Evolutionary conservation across 2,329 filamentous ascomycete genomes (phyloP).

Genomic region (Neurospora sp.): DNA sequence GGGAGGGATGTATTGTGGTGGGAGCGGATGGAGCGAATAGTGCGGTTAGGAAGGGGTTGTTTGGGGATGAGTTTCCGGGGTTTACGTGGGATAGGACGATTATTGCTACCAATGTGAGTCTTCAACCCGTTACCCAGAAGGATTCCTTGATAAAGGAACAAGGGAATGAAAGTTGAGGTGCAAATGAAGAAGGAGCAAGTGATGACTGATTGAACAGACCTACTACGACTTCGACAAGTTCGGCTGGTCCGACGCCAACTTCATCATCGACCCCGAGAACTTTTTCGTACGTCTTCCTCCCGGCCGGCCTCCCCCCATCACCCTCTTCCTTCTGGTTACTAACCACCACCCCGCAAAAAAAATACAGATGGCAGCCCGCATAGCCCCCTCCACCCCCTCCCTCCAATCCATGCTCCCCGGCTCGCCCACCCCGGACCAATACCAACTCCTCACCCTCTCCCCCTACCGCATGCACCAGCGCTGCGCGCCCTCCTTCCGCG

Average conservation of each 20-base stretch:
- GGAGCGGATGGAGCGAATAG: conserved; percentile 48
- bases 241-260: conserved; percentile 46
- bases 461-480: conserved; percentile 55
- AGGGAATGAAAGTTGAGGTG: neutral
- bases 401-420: conserved; percentile 48
- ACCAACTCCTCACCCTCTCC: conserved; percentile 45
- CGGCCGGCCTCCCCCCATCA: neutral
- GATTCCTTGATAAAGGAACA: neutral
- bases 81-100: conserved; percentile 52
- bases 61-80: conserved; percentile 48
- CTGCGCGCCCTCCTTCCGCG: conserved; percentile 46
- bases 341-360: neutral
- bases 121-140: fast-evolving
- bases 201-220: conserved; percentile 30
- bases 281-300: conserved; percentile 31
- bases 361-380: conserved; percentile 47
- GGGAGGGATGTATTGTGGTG: conserved; percentile 38
- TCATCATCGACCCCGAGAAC: conserved; percentile 51
- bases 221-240: conserved; percentile 52
- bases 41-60: conserved; percentile 36
- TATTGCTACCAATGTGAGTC: conserved; percentile 49
- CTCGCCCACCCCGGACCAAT: conserved; percentile 46
- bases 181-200: neutral
- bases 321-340: neutral
- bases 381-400: conserved; percentile 26